These are phyloP conservation scores for Aureoboletus auriporus DNA, from an alignment of 768 basidiomycete species.

Conservation along the genomic window DNA sequence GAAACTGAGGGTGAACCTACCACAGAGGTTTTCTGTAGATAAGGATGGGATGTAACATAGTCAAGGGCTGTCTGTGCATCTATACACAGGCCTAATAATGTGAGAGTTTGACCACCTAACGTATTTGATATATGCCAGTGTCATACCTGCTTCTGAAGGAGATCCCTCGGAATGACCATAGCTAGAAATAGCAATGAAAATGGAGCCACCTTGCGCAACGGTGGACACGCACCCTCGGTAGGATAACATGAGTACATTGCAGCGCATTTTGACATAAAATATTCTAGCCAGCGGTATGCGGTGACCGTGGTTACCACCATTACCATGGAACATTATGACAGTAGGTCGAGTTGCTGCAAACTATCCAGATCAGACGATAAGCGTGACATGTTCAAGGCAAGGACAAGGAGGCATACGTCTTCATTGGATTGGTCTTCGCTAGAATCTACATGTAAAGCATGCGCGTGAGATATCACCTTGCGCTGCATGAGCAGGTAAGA, in stretches of 20 bases:
- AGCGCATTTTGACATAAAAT: conserved; percentile 79
- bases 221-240: conserved; percentile 72
- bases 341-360: conserved; percentile 65
- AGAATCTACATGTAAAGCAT: conserved; percentile 33
- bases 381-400: not conserved
- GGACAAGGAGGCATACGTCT: conserved; percentile 40
- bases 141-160: conserved; percentile 76
- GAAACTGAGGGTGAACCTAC: conserved; percentile 36
- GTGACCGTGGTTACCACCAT: conserved; percentile 85
- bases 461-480: conserved; percentile 38
- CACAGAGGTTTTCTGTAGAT: conserved; percentile 62
- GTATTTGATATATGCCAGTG: not conserved
- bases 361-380: conserved; percentile 15
- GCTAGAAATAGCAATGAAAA: conserved; percentile 33
- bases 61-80: conserved; percentile 86
- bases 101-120: not conserved
- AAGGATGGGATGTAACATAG: conserved; percentile 60
- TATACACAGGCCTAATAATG: conserved; percentile 58
- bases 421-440: conserved; percentile 47
- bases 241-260: conserved; percentile 92
- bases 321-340: conserved; percentile 91
- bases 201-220: not conserved
- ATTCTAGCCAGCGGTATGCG: conserved; percentile 83
- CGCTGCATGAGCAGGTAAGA: conserved; percentile 75
- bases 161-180: conserved; percentile 87